Evolutionary conservation across 371 early-diverging fungal species (phyloP).

Genomic region (Apophysomyces elegans): DNA sequence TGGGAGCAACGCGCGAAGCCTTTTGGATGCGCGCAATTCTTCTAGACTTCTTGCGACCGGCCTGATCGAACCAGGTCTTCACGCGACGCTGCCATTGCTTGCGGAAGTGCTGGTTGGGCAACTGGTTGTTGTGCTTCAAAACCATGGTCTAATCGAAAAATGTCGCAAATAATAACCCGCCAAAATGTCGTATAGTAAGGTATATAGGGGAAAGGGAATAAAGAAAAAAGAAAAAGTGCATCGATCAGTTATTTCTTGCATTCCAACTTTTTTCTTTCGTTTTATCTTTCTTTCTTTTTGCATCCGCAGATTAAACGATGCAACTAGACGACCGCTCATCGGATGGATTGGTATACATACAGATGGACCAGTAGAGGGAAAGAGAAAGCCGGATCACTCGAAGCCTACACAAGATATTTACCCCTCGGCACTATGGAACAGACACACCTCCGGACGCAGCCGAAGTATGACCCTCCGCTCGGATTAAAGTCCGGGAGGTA

Average conservation of each 20-base stretch:
- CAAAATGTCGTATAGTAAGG: background rate
- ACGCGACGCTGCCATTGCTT: conserved; percentile 99
- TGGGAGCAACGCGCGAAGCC: conserved; percentile 96
- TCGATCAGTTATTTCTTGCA: background rate
- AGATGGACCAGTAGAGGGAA: conserved; percentile 13
- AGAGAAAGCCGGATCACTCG: conserved; percentile 11
- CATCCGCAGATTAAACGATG: background rate
- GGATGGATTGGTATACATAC: conserved; percentile 10
- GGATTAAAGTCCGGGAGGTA: background rate
- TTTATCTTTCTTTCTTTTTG: background rate
- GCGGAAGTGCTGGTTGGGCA: conserved; percentile 99
- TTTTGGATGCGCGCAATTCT: conserved; percentile 90
- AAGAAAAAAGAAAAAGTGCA: background rate
- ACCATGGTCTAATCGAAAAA: conserved; percentile 38
- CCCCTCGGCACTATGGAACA: background rate
- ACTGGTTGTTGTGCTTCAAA: conserved; percentile 98
- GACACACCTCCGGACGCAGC: background rate
- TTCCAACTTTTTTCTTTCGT: background rate
- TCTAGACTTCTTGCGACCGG: conserved; percentile 93
- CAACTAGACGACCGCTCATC: background rate
- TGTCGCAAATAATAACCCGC: too few species aligned
- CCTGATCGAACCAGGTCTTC: conserved; percentile 99
- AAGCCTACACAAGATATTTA: conserved; percentile 11
- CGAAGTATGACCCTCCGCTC: too few species aligned
- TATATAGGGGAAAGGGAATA: background rate